Percentiles rank a stretch among this genome's conserved stretches.
phyloP scores from a whole-genome alignment of 371 early-diverging fungal genomes.

The Syncephalastrum monosporum region DNA sequence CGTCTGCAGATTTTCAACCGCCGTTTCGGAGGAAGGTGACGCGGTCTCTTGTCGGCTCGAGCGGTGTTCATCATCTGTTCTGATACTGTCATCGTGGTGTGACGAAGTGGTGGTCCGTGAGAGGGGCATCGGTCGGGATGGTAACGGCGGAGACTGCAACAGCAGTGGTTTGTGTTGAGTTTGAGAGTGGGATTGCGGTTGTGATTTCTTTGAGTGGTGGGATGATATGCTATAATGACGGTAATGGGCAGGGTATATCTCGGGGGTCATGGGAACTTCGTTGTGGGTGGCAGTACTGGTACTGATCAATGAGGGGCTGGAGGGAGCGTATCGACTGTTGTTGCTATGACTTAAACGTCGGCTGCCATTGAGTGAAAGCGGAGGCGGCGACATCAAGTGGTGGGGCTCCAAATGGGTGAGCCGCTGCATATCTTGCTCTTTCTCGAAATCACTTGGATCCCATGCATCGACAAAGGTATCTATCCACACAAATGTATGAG shows the following conservation, averaged over 20 bases:
- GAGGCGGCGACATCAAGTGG: conserved; percentile 10
- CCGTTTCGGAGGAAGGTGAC: conserved; percentile 23
- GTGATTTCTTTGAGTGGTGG: too few species aligned
- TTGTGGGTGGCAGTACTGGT: conserved; percentile 6
- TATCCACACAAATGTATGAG: too few species aligned
- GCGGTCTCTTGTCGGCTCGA: background rate
- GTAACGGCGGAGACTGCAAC: conserved; percentile 21
- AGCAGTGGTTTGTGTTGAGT: conserved; percentile 19
- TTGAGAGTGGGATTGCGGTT: conserved; percentile 7
- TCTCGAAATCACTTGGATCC: conserved; percentile 16
- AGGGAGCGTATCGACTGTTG: conserved; percentile 4
- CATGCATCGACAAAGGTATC: conserved; percentile 16
- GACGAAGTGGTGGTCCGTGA: conserved; percentile 22
- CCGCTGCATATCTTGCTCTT: conserved; percentile 6
- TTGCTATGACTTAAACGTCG: conserved; percentile 5
- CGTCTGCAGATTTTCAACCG: conserved; percentile 48
- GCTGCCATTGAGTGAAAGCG: conserved; percentile 5
- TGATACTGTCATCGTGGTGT: conserved; percentile 4
- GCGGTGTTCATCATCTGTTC: conserved; percentile 1
- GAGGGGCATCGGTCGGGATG: conserved; percentile 13
- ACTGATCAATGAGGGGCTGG: background rate
- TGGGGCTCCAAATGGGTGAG: conserved; percentile 12
- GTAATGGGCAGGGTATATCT: conserved; percentile 4
- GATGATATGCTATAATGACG: background rate
- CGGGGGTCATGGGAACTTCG: conserved; percentile 14